A percentile compares a stretch with the other conserved stretches of the same genome.
phyloP scores from a whole-genome alignment of 2,329 filamentous ascomycete species.

The Emergomyces pasteurianus region DNA sequence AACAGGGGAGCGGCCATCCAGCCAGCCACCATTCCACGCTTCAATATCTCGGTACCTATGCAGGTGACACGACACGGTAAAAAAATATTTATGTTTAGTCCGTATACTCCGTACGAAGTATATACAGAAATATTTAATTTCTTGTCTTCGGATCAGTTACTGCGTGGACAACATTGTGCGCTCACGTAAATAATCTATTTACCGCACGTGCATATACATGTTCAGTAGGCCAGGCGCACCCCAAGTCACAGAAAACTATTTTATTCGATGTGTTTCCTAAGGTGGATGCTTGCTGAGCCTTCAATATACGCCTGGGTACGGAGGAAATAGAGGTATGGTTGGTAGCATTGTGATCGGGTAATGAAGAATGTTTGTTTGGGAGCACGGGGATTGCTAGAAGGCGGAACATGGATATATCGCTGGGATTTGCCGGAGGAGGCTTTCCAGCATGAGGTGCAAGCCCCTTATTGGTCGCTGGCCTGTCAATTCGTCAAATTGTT shows the following conservation, averaged over 20 bases:
- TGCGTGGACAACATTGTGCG: background rate
- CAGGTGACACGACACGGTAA: background rate
- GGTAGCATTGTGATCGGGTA: too few species aligned
- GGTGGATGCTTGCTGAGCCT: background rate
- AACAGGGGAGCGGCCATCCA: background rate
- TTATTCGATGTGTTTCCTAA: background rate
- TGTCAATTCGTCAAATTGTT: background rate
- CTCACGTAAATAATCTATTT: background rate
- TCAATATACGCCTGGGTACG: too few species aligned
- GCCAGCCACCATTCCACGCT: background rate
- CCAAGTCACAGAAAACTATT: background rate
- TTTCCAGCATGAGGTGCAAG: background rate
- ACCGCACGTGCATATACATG: background rate
- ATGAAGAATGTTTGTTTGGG: too few species aligned
- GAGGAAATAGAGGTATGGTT: background rate
- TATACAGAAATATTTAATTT: background rate
- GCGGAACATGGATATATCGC: too few species aligned
- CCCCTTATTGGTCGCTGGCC: background rate
- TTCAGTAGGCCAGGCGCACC: background rate
- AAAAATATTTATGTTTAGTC: background rate
- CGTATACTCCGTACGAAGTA: too few species aligned
- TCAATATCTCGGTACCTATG: background rate
- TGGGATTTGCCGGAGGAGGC: background rate
- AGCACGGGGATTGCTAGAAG: background rate
- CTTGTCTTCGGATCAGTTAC: background rate